These are phyloP conservation scores for Gentiana dahurica DNA, from an alignment of 257 asterid genomes.

Conservation along the genomic window DNA sequence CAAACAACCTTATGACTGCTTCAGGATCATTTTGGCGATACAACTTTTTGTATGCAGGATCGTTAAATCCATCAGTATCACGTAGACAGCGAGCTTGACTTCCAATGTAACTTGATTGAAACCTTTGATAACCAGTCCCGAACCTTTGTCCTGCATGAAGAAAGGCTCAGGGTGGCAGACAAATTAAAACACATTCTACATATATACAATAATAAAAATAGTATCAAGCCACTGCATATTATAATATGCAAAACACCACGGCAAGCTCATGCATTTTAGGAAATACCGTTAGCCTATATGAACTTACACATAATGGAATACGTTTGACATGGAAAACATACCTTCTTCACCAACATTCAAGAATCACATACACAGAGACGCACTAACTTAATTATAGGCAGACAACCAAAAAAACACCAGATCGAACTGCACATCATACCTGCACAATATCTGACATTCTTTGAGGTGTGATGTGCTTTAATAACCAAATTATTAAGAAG, in stretches of 20 bases:
- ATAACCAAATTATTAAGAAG: conserved; percentile 41
- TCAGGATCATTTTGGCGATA: conserved; percentile 62
- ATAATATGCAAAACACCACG: no score
- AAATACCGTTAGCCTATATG: no score
- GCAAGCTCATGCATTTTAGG: no score
- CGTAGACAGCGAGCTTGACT: conserved; percentile 66
- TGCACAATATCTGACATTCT: conserved; percentile 30
- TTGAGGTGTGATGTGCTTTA: conserved; percentile 31
- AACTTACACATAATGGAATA: neutral
- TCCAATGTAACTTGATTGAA: conserved; percentile 49
- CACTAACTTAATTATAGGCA: neutral
- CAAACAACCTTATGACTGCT: conserved; percentile 69
- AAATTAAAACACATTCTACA: conserved; percentile 11
- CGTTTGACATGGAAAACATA: no score
- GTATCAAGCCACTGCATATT: neutral
- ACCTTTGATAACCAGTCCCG: conserved; percentile 25
- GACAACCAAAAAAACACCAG: neutral
- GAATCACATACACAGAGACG: neutral
- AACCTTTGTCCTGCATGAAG: conserved; percentile 31
- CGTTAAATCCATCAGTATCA: conserved; percentile 45
- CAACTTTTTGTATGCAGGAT: conserved; percentile 72
- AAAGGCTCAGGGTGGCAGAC: conserved; percentile 5
- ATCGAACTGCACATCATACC: conserved; percentile 22
- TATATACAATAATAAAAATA: neutral
- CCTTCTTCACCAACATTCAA: neutral